Evolutionary conservation across 768 basidiomycete species (phyloP).

Genomic region (Amylocystis lapponica): DNA sequence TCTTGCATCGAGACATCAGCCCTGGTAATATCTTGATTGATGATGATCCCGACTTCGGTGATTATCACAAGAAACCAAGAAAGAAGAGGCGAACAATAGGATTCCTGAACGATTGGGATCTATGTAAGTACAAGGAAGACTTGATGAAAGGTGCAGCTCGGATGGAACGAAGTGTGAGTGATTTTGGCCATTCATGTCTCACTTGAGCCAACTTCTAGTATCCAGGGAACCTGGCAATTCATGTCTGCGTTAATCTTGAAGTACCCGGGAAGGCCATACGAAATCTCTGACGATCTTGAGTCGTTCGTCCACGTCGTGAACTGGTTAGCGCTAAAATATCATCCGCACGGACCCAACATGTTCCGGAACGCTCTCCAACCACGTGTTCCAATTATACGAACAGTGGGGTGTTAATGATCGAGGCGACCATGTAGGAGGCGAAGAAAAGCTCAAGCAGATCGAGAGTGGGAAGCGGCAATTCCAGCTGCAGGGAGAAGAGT

Average conservation of each 20-base stretch:
- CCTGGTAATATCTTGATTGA: constrained; percentile 2
- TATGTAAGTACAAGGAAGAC: constrained; percentile 1
- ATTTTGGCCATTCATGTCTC: too few relatives aligned
- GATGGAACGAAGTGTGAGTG: background rate
- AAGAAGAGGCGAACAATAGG: background rate
- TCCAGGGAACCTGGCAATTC: constrained; percentile 18
- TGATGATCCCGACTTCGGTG: background rate
- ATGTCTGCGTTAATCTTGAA: constrained; percentile 7
- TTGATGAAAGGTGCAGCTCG: background rate
- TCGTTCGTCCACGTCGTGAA: constrained; percentile 12
- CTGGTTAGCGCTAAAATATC: constrained; percentile 1
- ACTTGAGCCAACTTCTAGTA: background rate
- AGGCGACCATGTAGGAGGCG: too few relatives aligned
- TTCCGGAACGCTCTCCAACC: too few relatives aligned
- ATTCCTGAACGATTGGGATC: constrained; percentile 6
- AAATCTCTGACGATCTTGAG: constrained; percentile 15
- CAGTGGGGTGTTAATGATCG: too few relatives aligned
- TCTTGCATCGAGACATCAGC: constrained; percentile 9
- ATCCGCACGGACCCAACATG: too few relatives aligned
- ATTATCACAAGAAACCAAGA: too few relatives aligned
- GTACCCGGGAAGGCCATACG: constrained; percentile 3
- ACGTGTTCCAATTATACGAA: too few relatives aligned
- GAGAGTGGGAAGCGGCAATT: too few relatives aligned
- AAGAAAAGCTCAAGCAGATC: too few relatives aligned
- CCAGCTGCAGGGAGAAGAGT: too few relatives aligned